Evolutionary conservation across 1,139 yeast species (phyloP).

Genomic region (Debaryomycetaceae sp.): DNA sequence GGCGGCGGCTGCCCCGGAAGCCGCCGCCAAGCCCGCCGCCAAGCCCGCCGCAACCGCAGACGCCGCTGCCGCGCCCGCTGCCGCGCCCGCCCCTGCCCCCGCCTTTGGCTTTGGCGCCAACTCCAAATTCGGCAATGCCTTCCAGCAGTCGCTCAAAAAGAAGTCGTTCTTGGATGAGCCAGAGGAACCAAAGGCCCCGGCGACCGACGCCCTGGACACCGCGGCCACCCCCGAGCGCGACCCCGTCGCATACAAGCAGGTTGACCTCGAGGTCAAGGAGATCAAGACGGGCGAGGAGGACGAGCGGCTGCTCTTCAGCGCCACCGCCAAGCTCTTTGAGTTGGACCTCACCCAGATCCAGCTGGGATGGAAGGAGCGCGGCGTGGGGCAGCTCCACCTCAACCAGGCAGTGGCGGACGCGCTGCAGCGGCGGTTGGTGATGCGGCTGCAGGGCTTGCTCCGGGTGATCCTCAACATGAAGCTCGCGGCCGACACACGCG

Average conservation of each 20-base stretch:
- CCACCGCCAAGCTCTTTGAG: constrained; percentile 78
- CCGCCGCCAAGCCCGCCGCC: constrained; percentile 1
- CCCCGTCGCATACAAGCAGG: constrained; percentile 44
- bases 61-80: constrained; percentile 7
- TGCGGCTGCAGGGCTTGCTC: constrained; percentile 87
- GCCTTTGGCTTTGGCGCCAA: constrained; percentile 49
- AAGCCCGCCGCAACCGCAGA: constrained; percentile 3
- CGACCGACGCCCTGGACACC: constrained; percentile 7
- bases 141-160: constrained; percentile 43
- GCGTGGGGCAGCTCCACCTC: constrained; percentile 80
- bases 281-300: constrained; percentile 88
- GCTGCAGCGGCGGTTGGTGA: constrained; percentile 54
- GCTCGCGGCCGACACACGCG: constrained; percentile 50
- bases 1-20: constrained; percentile 5
- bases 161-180: constrained; percentile 53
- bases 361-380: constrained; percentile 95
- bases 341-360: constrained; percentile 58
- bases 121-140: constrained; percentile 56
- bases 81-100: constrained; percentile 14
- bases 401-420: constrained; percentile 47
- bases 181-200: constrained; percentile 12
- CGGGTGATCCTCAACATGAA: constrained; percentile 80
- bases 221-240: constrained; percentile 9
- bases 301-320: constrained; percentile 64
- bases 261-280: constrained; percentile 49